Evolutionary conservation across 2,329 filamentous ascomycete species (phyloP).

Genomic region (Ophiostoma novo-ulmi): DNA sequence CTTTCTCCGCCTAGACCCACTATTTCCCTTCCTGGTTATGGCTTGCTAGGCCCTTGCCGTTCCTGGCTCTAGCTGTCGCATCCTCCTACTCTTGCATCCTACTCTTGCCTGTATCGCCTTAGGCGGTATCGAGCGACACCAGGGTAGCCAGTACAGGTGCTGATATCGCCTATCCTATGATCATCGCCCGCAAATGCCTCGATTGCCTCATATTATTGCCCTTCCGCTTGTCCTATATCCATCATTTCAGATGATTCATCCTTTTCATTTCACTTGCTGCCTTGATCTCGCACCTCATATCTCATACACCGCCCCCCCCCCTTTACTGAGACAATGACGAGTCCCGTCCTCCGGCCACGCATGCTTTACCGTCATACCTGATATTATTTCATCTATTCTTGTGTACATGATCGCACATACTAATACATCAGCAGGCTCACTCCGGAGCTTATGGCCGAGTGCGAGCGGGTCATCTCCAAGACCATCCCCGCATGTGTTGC

Average conservation of each 20-base stretch:
- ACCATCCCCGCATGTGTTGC: conserved; percentile 57
- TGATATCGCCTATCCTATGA: not conserved
- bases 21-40: not conserved
- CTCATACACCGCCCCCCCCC: conserved; percentile 17
- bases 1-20: conserved; percentile 17
- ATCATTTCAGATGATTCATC: not conserved
- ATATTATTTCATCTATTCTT: not conserved
- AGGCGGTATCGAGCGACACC: too few relatives aligned
- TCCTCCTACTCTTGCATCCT: not conserved
- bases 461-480: conserved; percentile 57
- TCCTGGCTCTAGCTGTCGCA: conserved; percentile 1
- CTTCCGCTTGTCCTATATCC: not conserved
- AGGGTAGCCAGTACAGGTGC: not conserved
- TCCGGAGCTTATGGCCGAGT: conserved; percentile 54
- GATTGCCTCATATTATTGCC: not conserved
- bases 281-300: not conserved
- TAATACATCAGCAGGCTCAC: conserved; percentile 41
- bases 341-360: not conserved
- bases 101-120: not conserved
- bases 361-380: not conserved
- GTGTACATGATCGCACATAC: not conserved
- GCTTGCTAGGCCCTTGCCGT: not conserved
- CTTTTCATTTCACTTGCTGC: not conserved
- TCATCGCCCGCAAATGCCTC: not conserved
- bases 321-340: conserved; percentile 16